Percentiles rank a stretch among this genome's conserved stretches.
phyloP scores from a whole-genome alignment of 1,284 basidiomycete species.

The Fistulinella cinereoalba region DNA sequence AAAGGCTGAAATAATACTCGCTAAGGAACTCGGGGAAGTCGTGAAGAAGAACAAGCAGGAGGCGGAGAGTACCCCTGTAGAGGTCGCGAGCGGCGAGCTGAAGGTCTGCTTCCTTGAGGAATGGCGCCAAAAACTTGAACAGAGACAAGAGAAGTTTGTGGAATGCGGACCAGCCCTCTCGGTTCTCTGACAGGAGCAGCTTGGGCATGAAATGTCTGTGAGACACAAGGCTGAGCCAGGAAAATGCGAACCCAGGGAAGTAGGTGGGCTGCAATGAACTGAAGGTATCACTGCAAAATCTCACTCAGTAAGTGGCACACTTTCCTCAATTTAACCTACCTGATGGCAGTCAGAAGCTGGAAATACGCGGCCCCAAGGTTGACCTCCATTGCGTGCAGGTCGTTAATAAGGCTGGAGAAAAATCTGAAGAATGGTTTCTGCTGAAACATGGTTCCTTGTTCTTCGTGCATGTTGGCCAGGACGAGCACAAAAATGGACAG shows the following conservation, averaged over 20 bases:
- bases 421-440: conserved; percentile 99
- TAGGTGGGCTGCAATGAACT: conserved; percentile 95
- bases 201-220: conserved; percentile 98
- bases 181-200: conserved; percentile 78
- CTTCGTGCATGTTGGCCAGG: conserved; percentile 92
- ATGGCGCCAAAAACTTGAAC: conserved; percentile 91
- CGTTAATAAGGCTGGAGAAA: conserved; percentile 95
- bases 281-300: conserved; percentile 76
- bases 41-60: conserved; percentile 93
- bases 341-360: conserved; percentile 85
- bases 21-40: conserved; percentile 99
- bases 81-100: conserved; percentile 84
- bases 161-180: conserved; percentile 95
- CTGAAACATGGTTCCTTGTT: conserved; percentile 87
- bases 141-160: conserved; percentile 91
- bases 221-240: conserved; percentile 96
- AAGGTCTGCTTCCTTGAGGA: conserved; percentile 82
- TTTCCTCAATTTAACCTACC: conserved; percentile 44
- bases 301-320: conserved; percentile 15
- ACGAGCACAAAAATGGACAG: conserved; percentile 96
- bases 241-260: conserved; percentile 98
- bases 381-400: conserved; percentile 81
- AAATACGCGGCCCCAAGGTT: conserved; percentile 86
- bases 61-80: conserved; percentile 89
- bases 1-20: conserved; percentile 95